Base-by-base conservation (phyloP, 768 basidiomycete genomes). In the Boletus reticulatus region DNA sequence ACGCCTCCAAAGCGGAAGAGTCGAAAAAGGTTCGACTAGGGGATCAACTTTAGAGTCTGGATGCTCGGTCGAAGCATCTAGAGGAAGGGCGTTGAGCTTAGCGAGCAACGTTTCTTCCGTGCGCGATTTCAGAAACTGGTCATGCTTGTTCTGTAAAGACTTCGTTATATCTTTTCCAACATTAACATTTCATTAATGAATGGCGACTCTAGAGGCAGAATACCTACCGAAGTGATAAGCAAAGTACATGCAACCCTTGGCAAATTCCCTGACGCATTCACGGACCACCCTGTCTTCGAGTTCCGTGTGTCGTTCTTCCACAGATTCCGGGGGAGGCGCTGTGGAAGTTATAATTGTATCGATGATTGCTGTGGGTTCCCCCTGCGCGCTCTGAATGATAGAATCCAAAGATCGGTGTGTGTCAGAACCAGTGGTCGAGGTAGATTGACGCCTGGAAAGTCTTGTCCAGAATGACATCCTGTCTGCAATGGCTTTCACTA, bases 231-330 rank as follows among this genome's bases (percentile, higher is more conserved):
- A 94, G 55, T 80, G 84, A 69, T 92, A 89, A 1, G 92, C 80
- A 67, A 92, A 96, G 71, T 89, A 94, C 91, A 97, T 96, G 44
- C 84, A 88, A 12, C 92, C 93, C 62, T 87, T 90, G 14, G 81
- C 78, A 64, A 85, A 92, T 62, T 92, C 87, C 50, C 82, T 79
- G 31, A 92, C 77, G 51, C 84, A 86, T 70, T 95, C 91, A 22
- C 84, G 77, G 12, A 96, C 73, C 43, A 96, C 87, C 71, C 93
- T 94, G 31, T 81, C 79, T 63, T 97, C 94, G 10, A 97, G 73
- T 62, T 94, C 89, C 3, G 79, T 76, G 60, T 88, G 81, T 63
- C 77, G 82, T 65, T 90, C 87, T 72, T 89, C 88, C 6, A 72
- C 59, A 1, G 85, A 82, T 1, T 67, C 68, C 2, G 89, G 89